Evolutionary conservation across 768 basidiomycete genomes (phyloP).

Genomic region (Suillus alpinus): DNA sequence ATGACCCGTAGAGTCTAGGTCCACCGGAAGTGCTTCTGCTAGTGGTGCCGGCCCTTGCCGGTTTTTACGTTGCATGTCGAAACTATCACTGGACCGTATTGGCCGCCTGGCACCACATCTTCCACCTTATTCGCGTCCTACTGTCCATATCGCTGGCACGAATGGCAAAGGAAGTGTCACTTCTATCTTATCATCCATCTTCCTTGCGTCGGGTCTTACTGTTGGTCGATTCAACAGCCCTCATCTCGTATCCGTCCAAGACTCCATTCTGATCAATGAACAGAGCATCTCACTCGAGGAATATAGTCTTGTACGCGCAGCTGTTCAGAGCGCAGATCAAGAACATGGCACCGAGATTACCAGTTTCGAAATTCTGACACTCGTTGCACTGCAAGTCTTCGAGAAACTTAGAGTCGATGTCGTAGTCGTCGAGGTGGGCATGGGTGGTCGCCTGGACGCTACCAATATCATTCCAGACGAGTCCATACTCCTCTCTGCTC

Average conservation of each 20-base stretch:
- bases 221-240: conserved; percentile 92
- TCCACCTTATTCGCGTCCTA: conserved; percentile 69
- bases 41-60: not conserved
- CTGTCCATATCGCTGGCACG: conserved; percentile 90
- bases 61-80: conserved; percentile 50
- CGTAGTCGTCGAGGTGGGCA: conserved; percentile 87
- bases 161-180: conserved; percentile 98
- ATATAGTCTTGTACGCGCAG: conserved; percentile 46
- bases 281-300: conserved; percentile 42
- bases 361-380: conserved; percentile 82
- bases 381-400: conserved; percentile 77
- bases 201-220: conserved; percentile 51
- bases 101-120: conserved; percentile 49
- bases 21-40: not conserved
- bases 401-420: conserved; percentile 70
- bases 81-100: conserved; percentile 64
- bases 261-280: conserved; percentile 72
- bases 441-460: conserved; percentile 91
- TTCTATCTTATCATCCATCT: conserved; percentile 74
- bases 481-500: conserved; percentile 69
- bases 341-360: conserved; percentile 49
- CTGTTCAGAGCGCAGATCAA: conserved; percentile 49
- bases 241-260: conserved; percentile 75
- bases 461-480: conserved; percentile 84
- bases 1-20: not conserved